A percentile compares a stretch with the other conserved stretches of the same genome.
Conservation (phyloP, 1,284 basidiomycete genomes). For the Fistulinella cinereoalba region DNA sequence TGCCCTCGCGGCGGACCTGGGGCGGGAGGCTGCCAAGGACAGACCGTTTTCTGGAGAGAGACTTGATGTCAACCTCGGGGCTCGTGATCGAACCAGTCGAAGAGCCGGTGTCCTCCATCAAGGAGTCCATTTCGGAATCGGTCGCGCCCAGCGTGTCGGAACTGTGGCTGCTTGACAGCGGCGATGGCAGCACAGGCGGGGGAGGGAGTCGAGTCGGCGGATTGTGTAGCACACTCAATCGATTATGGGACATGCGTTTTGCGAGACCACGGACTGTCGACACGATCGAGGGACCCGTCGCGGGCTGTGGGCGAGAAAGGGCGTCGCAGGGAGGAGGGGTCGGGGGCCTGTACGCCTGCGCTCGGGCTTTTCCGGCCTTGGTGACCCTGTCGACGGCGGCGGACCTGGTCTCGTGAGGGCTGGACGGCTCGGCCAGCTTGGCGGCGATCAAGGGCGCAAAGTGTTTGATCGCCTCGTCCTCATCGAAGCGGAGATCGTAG, state of each 20-base stretch:
- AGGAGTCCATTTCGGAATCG: conserved; percentile 59
- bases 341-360: conserved; percentile 44
- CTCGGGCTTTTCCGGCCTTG: conserved; percentile 54
- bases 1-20: conserved; percentile 44
- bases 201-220: conserved; percentile 11
- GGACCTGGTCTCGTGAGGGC: conserved; percentile 44
- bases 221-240: conserved; percentile 27
- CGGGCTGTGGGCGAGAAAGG: conserved; percentile 25
- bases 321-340: conserved; percentile 43
- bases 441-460: conserved; percentile 61
- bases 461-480: conserved; percentile 64
- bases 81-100: conserved; percentile 53
- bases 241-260: conserved; percentile 49
- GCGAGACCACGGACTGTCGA: conserved; percentile 53
- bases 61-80: conserved; percentile 45
- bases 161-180: conserved; percentile 41
- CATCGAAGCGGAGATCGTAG: conserved; percentile 85
- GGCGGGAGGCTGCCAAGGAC: conserved; percentile 43
- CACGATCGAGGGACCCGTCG: conserved; percentile 32
- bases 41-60: conserved; percentile 36
- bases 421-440: conserved; percentile 15
- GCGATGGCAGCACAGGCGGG: conserved; percentile 28
- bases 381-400: conserved; percentile 60
- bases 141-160: conserved; percentile 44
- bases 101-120: conserved; percentile 62